Conservation (phyloP, 1,139 yeast species). For the Hemisphaericaspora lyxosophila region DNA sequence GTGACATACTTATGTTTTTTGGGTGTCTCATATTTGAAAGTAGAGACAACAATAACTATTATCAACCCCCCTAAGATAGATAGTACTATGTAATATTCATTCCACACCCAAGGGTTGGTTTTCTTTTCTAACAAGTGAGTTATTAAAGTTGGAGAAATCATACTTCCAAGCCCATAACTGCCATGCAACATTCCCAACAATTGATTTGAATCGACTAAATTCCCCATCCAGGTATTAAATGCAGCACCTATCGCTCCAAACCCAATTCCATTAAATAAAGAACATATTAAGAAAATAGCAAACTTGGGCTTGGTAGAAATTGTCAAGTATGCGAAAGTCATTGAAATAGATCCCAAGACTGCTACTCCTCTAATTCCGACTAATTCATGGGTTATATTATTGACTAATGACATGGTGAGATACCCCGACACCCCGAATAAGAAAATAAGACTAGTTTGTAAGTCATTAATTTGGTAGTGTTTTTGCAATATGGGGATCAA, state of each 20-base stretch:
- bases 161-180: constrained; percentile 66
- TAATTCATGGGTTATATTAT: constrained; percentile 29
- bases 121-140: constrained; percentile 38
- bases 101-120: constrained; percentile 47
- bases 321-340: constrained; percentile 31
- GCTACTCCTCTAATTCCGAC: constrained; percentile 43
- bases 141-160: constrained; percentile 62
- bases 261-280: constrained; percentile 54
- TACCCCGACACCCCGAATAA: constrained; percentile 40
- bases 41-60: constrained; percentile 19
- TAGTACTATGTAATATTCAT: constrained; percentile 44
- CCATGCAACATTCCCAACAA: constrained; percentile 68
- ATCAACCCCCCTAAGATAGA: constrained; percentile 24
- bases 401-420: constrained; percentile 38
- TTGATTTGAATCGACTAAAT: constrained; percentile 57
- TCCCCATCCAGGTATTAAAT: constrained; percentile 59
- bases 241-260: constrained; percentile 63
- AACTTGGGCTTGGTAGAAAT: constrained; percentile 38
- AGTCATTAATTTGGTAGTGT: constrained; percentile 46
- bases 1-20: constrained; percentile 48
- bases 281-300: constrained; percentile 32
- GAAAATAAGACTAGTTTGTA: constrained; percentile 34
- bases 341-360: constrained; percentile 28
- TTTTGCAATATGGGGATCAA: constrained; percentile 49
- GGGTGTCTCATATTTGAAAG: constrained; percentile 56